These are phyloP conservation scores for Boletus hoseneyae DNA, from an alignment of 1,284 basidiomycete species.

Conservation along the genomic window DNA sequence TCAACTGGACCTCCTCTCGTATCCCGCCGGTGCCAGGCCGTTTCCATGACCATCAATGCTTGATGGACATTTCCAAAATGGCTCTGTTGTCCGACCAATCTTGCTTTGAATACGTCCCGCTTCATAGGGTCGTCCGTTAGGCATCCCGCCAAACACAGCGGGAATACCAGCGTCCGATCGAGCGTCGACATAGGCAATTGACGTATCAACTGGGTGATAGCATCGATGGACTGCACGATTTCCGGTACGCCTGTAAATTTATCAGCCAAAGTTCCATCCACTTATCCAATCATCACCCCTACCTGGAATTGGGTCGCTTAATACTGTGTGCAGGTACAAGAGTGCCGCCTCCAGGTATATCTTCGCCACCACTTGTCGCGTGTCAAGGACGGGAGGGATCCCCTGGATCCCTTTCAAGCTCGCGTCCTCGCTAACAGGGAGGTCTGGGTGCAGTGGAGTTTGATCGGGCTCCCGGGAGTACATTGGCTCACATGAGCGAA, in stretches of 20 bases:
- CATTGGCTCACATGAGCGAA: conserved; percentile 40
- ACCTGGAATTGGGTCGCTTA: conserved; percentile 68
- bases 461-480: conserved; percentile 32
- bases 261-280: conserved; percentile 15
- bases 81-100: conserved; percentile 53
- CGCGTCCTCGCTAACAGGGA: conserved; percentile 31
- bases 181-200: conserved; percentile 53
- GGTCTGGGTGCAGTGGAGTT: conserved; percentile 38
- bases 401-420: conserved; percentile 26
- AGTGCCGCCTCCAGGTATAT: conserved; percentile 67
- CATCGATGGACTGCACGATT: conserved; percentile 55
- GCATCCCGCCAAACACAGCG: conserved; percentile 67
- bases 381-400: conserved; percentile 36
- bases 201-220: conserved; percentile 50
- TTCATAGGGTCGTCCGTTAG: conserved; percentile 62
- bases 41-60: conserved; percentile 59
- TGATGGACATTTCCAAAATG: conserved; percentile 61
- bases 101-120: conserved; percentile 58
- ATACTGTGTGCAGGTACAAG: conserved; percentile 67
- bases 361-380: conserved; percentile 47
- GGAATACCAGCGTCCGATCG: conserved; percentile 68
- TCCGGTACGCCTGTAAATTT: conserved; percentile 61
- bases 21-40: conserved; percentile 65
- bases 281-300: conserved; percentile 23
- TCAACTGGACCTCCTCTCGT: conserved; percentile 51